Evolutionary conservation across 2,329 filamentous ascomycete genomes (phyloP).

Genomic region (Epicoccum sorghinum): DNA sequence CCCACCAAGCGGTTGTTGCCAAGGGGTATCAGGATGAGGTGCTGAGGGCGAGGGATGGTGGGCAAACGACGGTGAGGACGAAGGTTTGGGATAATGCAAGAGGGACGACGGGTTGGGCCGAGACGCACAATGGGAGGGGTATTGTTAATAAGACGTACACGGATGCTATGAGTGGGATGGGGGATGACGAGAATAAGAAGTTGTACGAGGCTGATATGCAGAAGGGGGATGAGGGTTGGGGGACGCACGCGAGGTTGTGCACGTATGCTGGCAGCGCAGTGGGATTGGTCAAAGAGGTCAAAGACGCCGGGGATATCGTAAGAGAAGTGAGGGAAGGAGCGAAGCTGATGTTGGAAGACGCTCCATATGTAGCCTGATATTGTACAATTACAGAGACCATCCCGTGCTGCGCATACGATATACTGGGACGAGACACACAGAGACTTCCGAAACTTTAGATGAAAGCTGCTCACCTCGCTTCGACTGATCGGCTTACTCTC

Average conservation of each 20-base stretch:
- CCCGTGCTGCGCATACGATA: too few species aligned
- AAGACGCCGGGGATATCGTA: constrained; percentile 60
- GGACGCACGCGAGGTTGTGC: constrained; percentile 57
- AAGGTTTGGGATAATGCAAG: constrained; percentile 60
- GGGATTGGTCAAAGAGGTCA: constrained; percentile 61
- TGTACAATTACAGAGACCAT: not conserved
- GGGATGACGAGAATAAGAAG: constrained; percentile 52
- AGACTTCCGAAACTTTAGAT: not conserved
- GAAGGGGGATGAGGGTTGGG: constrained; percentile 61
- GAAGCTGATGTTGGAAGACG: constrained; percentile 33
- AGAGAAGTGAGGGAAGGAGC: constrained; percentile 53
- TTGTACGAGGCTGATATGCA: constrained; percentile 57
- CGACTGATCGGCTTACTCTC: too few species aligned
- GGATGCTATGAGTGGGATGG: constrained; percentile 50
- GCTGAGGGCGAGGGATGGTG: constrained; percentile 56
- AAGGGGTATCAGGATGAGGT: constrained; percentile 57
- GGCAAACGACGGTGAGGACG: constrained; percentile 57
- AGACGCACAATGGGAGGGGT: constrained; percentile 62
- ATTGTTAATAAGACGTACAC: constrained; percentile 62
- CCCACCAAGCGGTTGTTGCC: constrained; percentile 54
- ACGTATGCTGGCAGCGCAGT: constrained; percentile 69
- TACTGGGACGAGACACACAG: too few species aligned
- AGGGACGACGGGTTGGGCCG: constrained; percentile 65
- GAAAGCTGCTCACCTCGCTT: not conserved
- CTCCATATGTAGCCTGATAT: not conserved